Base-by-base conservation (phyloP, 2,329 filamentous ascomycete genomes). In the Lasiodiplodia citricola region DNA sequence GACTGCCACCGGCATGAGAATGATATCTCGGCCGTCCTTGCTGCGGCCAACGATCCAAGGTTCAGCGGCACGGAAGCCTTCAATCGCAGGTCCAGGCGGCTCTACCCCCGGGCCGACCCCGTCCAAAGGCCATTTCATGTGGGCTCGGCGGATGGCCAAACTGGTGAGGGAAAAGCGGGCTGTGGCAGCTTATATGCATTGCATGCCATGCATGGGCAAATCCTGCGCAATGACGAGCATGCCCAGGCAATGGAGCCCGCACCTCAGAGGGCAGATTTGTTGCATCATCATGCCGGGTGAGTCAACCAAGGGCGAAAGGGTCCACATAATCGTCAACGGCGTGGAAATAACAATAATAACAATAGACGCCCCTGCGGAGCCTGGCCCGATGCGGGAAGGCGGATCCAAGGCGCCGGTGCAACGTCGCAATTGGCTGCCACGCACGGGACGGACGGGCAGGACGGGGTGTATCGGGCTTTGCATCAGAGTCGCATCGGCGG, bases 1-100 rank as follows among this genome's bases (percentile, higher is more conserved):
- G 41, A 60, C 3, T n/a, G 25, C 52, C 66, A 60, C 25, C 85
- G 81, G 80, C 76, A 82, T 67, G 74, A 74, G 56, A 74, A 74
- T 1, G 83, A 79, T 76, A 67, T 58, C 55, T 38, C 23, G n/a
- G 55, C 55, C n/a, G 23, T 13, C 35, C 35, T 14, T 13, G 37
- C 69, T 3, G 8, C 31, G n/a, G 44, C 14, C 60, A 52, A 13
- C 31, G 28, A n/a, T 52, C 47, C 44, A 35, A 38, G 41, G 25
- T 50, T n/a, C 57, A 44, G 57, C 57, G 57, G 23, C 57, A 60
- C 57, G 57, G 57, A 31, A 35, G 58, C 56, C 13, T 44, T 35
- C 58, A 50, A 18, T 60, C 16, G 62, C 37, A 54, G 35, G 62
- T 65, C 35, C 62, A 66, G 51, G 51, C 62, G 62, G 21, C 62